phyloP scores from a whole-genome alignment of 768 basidiomycete species.

The Kwoniella europaea region DNA sequence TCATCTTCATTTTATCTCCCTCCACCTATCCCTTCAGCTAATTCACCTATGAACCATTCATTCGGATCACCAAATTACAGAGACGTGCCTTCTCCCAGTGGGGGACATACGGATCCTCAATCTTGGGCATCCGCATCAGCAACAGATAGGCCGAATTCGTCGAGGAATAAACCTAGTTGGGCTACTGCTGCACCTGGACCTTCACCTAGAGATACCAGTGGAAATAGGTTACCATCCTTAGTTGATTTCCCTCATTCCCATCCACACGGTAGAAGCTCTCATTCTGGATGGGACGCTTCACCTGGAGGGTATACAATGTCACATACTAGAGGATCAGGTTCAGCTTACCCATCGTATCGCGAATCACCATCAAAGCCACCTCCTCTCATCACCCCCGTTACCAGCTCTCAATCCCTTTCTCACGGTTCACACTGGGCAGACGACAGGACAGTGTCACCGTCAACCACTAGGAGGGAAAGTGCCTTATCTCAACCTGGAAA shows the following conservation, averaged over 20 bases:
- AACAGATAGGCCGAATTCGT: constrained; percentile 4
- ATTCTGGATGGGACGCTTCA: constrained; percentile 29
- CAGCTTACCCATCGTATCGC: constrained; percentile 7
- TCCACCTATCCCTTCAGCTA: constrained; percentile 32
- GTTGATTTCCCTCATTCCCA: constrained; percentile 28
- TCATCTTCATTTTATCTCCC: constrained; percentile 35
- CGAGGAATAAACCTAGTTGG: constrained; percentile 15
- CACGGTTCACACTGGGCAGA: constrained; percentile 3
- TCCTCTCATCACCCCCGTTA: constrained; percentile 23
- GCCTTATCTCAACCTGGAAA: constrained; percentile 6
- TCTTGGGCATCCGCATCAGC: constrained; percentile 26
- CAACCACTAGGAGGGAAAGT: constrained; percentile 6
- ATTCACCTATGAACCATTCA: constrained; percentile 26
- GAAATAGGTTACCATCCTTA: constrained; percentile 31
- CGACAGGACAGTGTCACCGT: constrained; percentile 6
- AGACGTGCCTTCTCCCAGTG: constrained; percentile 29
- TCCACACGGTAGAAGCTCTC: not conserved
- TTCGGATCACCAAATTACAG: constrained; percentile 29
- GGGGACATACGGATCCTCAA: constrained; percentile 38
- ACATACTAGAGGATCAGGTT: constrained; percentile 16
- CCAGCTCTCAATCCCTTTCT: not conserved
- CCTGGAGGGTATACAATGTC: constrained; percentile 28
- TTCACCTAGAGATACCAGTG: constrained; percentile 22
- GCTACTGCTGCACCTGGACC: constrained; percentile 9
- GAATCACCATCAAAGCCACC: constrained; percentile 26